phyloP scores from a whole-genome alignment of 768 basidiomycete genomes.

The Leccinum subgranulosum region DNA sequence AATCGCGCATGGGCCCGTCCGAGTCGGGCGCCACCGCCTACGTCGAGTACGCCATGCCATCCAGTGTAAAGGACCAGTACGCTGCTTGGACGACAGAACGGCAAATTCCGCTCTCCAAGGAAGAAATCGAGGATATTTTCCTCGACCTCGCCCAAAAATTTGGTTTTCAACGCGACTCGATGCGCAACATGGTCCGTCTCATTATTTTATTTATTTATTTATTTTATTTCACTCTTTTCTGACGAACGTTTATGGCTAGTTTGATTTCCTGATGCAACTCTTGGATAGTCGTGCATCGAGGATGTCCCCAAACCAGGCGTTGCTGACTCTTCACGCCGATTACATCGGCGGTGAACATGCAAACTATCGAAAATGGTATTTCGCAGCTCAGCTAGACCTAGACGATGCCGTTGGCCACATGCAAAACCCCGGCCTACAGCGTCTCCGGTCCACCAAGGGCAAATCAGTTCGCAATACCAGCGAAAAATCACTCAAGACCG shows the following conservation, averaged over 20 bases:
- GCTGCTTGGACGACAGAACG: constrained; percentile 93
- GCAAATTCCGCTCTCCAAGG: constrained; percentile 95
- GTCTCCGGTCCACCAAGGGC: constrained; percentile 71
- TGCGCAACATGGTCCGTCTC: constrained; percentile 83
- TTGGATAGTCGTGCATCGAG: constrained; percentile 95
- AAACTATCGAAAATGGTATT: constrained; percentile 99
- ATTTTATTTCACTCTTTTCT: constrained; percentile 13
- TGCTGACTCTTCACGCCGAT: constrained; percentile 94
- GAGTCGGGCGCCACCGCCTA: constrained; percentile 73
- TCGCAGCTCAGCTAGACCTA: constrained; percentile 96
- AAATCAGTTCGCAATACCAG: constrained; percentile 53
- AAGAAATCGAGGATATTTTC: constrained; percentile 98
- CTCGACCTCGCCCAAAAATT: constrained; percentile 98
- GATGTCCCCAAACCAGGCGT: constrained; percentile 94
- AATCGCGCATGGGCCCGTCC: constrained; percentile 56
- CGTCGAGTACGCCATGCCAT: constrained; percentile 54
- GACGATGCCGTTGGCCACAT: constrained; percentile 93
- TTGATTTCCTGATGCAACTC: constrained; percentile 97
- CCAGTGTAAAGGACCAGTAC: constrained; percentile 75
- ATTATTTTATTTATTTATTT: constrained; percentile 13
- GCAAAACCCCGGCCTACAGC: constrained; percentile 87
- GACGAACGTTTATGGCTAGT: constrained; percentile 42
- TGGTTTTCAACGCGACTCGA: constrained; percentile 93
- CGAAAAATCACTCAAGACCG: constrained; percentile 71
- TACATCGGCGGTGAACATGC: constrained; percentile 98